Base-by-base conservation (phyloP, 1,139 yeast species). In the Kodamaea arcana region DNA sequence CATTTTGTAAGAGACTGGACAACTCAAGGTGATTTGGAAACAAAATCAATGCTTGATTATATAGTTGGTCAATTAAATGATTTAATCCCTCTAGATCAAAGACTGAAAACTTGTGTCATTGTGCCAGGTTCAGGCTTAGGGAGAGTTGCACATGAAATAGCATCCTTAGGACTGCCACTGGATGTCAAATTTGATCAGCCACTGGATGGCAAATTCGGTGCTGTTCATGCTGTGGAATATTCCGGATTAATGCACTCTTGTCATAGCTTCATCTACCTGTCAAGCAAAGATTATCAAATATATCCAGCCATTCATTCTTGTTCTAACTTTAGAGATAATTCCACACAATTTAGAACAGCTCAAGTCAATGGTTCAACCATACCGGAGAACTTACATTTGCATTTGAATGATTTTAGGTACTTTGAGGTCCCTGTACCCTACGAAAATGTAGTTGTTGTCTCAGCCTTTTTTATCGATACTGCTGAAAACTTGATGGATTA, bases 71-170 rank as follows among this genome's bases (percentile, higher is more conserved):
- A 63, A 24, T 46, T 74, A 18, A 44, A 59, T 3, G 33, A 46
- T 6, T 40, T 62, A 2, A 50, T 64, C 11, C 59, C 67, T 1
- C 44, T 38, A 2, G 37, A 41, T 0, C 55, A 57, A 15, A 48
- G 52, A 30, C 36, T 43, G 1, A 55, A 60, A 6, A 75, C 84
- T 0, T 52, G 73, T 15, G 67, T 83, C 1, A 54, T 85, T 4
- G 72, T 83, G 2, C 95, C 95, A 0, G 95, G 95, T 0, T 75
- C 88, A 1, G 95, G 95, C 0, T 62, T 82, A 28, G 94, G 94
- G 0, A 65, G 84, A 45, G 60, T 83, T 2, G 79, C 94, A 2
- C 80, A 80, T 51, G 82, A 78, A 42, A 45, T 83, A 16, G 72
- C 87, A 0, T 14, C 34, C 40, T 4, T 43, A 54, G 41, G 65